Base-by-base conservation (phyloP, 1,284 basidiomycete genomes). In the Golubevia sp. region DNA sequence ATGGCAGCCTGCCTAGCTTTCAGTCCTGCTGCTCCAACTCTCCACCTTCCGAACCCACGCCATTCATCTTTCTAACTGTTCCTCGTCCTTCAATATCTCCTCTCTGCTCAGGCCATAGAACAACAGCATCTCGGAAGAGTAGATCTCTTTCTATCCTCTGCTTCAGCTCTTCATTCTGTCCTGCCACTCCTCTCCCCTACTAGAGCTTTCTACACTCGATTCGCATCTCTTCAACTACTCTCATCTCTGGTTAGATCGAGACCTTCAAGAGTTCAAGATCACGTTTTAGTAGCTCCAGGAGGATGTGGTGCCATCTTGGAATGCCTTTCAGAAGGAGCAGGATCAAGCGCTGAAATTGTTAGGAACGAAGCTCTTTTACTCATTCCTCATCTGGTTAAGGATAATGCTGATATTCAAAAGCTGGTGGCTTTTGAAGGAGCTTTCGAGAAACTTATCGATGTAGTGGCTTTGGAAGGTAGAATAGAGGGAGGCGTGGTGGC, bases 371-470 rank as follows among this genome's bases (percentile, higher is more conserved):
- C 74, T 4, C 89, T 98, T 38, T 87, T 91, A 13, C 89, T 96
- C 81, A 87, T 96, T 34, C 92, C 96, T 61, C 87, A 90, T 3
- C 86, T 99, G 49, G 89, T 92, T 50, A 89, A 89, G 0, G 91
- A 93, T 71, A 98, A 92, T 76, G 89, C 93, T 34, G 94, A 98
- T 82, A 92, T 99, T 56, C 96, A 98, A 82, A 99, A 98, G 85
- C 90, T 98, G 23, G 89, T 98, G 50, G 94, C 95, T 0, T 99
- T 99, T 79, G 94, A 96, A 74, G 95, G 97, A 27, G 92, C 92
- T 0, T 98, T 99, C 79, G 96, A 99, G 85, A 93, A 92, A 80
- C 88, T 98, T 30, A 94, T 99, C 85, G 91, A 91, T 64, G 94
- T 94, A 55, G 88, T 98, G 66, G 88, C 89, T 5, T 88, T 89